Evolutionary conservation across 257 asterid genomes (phyloP).

Genomic region (Linaria vulgaris): DNA sequence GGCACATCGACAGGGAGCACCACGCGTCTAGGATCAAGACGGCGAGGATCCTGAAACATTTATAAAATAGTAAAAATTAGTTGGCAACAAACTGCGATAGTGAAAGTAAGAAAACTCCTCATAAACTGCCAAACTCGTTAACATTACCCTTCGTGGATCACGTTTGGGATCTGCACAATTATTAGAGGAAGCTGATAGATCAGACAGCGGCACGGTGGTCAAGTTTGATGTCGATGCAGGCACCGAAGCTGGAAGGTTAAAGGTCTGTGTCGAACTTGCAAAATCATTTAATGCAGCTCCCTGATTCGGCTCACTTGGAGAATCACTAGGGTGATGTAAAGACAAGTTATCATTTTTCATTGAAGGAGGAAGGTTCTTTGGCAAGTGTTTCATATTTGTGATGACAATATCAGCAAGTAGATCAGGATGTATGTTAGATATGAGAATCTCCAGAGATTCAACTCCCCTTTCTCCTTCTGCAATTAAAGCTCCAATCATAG

Average conservation of each 20-base stretch:
- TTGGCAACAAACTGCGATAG: slow-evolving; percentile 5
- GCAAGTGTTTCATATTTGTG: slow-evolving; percentile 91
- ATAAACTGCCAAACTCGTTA: slow-evolving; percentile 22
- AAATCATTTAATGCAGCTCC: slow-evolving; percentile 56
- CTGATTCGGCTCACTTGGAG: slow-evolving; percentile 43
- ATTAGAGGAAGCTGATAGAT: slow-evolving; percentile 48
- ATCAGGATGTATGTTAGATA: slow-evolving; percentile 86
- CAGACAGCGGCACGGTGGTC: slow-evolving; percentile 43
- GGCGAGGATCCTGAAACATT: slow-evolving; percentile 90
- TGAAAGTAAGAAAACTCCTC: slow-evolving; percentile 18
- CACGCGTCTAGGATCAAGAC: slow-evolving; percentile 87
- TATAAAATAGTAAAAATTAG: slow-evolving; percentile 25
- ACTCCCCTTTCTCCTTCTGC: slow-evolving; percentile 98
- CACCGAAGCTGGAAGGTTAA: slow-evolving; percentile 48
- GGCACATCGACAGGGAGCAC: slow-evolving; percentile 55
- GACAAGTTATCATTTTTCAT: slow-evolving; percentile 38
- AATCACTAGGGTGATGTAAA: slow-evolving; percentile 41
- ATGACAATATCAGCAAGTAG: slow-evolving; percentile 95
- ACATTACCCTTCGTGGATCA: slow-evolving; percentile 95
- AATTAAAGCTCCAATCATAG: slow-evolving; percentile 87
- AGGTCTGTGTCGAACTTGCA: slow-evolving; percentile 37
- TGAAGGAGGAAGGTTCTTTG: slow-evolving; percentile 61
- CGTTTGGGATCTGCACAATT: slow-evolving; percentile 70
- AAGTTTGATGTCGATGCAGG: slow-evolving; percentile 42
- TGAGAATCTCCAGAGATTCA: slow-evolving; percentile 79